Percentiles rank a stretch among this genome's conserved stretches.
Evolutionary conservation across 345 rosid species (phyloP).

Genomic region (Corchorus capsularis): DNA sequence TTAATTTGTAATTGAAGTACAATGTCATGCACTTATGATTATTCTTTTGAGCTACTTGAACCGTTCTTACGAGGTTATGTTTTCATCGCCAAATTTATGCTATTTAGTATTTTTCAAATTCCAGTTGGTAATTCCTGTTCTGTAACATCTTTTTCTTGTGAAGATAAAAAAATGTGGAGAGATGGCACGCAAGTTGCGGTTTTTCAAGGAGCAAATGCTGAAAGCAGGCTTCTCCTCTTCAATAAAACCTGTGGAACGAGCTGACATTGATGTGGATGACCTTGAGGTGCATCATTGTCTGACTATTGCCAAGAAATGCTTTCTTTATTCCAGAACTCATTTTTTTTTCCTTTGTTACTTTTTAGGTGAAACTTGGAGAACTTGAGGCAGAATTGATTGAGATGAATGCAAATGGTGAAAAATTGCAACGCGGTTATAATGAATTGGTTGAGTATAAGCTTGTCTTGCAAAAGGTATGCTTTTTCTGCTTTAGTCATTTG

Average conservation of each 20-base stretch:
- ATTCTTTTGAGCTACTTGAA: background rate
- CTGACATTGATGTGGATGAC: constrained; percentile 61
- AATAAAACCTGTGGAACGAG: constrained; percentile 34
- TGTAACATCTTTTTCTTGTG: constrained; percentile 23
- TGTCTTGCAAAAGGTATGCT: constrained; percentile 79
- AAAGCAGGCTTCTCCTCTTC: constrained; percentile 68
- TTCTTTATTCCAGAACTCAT: background rate
- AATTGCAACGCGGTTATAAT: constrained; percentile 72
- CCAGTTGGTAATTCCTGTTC: background rate
- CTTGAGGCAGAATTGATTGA: constrained; percentile 94
- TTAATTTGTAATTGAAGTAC: background rate
- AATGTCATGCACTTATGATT: constrained; percentile 14
- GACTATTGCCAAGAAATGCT: constrained; percentile 16
- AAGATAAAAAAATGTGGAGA: constrained; percentile 91
- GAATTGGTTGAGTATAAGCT: constrained; percentile 85
- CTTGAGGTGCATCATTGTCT: constrained; percentile 56
- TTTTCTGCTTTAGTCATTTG: constrained; percentile 16
- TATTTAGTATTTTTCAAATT: background rate
- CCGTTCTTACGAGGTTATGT: background rate
- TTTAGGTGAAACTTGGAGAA: constrained; percentile 81
- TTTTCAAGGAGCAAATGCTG: constrained; percentile 88
- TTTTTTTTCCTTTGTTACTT: constrained; percentile 21
- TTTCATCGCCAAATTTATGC: background rate
- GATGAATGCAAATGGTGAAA: constrained; percentile 86
- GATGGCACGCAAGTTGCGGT: constrained; percentile 86